Base-by-base conservation (phyloP, 225 moss, liverwort and hornwort genomes). In the Antitrichia curtipendula region DNA sequence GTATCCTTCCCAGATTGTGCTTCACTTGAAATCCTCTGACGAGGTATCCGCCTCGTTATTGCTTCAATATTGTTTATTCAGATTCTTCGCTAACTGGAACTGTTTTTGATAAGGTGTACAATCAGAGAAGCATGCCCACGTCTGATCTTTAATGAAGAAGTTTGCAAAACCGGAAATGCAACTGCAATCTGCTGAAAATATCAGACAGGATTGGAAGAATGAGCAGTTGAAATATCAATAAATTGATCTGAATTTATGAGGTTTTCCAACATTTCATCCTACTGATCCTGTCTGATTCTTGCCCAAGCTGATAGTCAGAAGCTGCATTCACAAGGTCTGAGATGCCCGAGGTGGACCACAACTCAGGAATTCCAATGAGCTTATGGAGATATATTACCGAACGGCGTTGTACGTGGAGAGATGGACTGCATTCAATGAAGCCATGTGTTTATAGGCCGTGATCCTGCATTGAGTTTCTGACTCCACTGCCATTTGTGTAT, bases 321-420 rank as follows among this genome's bases (percentile, higher is more conserved):
- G 84, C 87, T 94, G 45, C 94, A 93, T 71, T 91, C 91, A 65
- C 91, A 95, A 71, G 92, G 92, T 85, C 84, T 93, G 64, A 85
- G 88, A 74, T 93, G 91, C 70, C 94, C 92, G 82, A 91, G 90
- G 70, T 87, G 91, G 57, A 92, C 91, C 56, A 59, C 92, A 56
- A 91, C 89, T 45, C 84, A 91, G 80, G 95, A 93, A 74, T 84
- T 92, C 86, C 94, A 95, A 71, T 88, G 92, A 82, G 87, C 88
- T 60, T 87, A 88, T 43, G 81, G 16, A 65, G n/a, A n/a, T 18
- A 5, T 10, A 17, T 45, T 9, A 27, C 79, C 25, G 94, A 54
- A 54, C 54, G 54, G 12, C 54, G 40, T 14, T 66, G 19, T 82
- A 13, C 24, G 10, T 53, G 64, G 38, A 82, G n/a, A 25, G 32